Conservation (phyloP, 75 land plant genomes). For the Gnetum montanum region DNA sequence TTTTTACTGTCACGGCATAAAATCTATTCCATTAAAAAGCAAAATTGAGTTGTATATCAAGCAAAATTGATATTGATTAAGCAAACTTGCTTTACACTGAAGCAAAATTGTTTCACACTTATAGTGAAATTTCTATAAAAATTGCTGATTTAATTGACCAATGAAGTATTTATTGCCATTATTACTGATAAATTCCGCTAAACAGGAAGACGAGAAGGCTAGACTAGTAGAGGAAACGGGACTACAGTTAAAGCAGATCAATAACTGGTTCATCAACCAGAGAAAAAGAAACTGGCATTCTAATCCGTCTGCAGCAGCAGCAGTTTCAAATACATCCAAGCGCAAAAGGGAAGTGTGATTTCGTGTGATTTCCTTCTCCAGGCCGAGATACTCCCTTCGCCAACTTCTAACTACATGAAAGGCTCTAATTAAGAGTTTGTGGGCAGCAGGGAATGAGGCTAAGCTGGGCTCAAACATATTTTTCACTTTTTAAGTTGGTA, state of each 20-base stretch:
- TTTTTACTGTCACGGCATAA: too few species aligned
- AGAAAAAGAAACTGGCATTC: slow-evolving; percentile 91
- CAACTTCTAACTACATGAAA: neutral
- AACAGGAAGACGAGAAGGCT: slow-evolving; percentile 94
- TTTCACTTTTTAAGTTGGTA: too few species aligned
- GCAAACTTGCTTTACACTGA: too few species aligned
- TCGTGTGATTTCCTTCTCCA: neutral
- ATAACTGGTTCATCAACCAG: slow-evolving; percentile 95
- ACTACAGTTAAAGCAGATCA: slow-evolving; percentile 85
- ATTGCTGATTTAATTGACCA: too few species aligned
- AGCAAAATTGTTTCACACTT: too few species aligned
- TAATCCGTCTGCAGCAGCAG: slow-evolving; percentile 54
- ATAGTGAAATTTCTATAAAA: too few species aligned
- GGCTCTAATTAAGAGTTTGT: neutral
- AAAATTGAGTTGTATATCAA: too few species aligned
- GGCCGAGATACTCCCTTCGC: neutral
- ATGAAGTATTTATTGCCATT: too few species aligned
- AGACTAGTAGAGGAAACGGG: slow-evolving; percentile 89
- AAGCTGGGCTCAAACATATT: too few species aligned
- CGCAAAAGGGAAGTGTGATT: slow-evolving; percentile 39
- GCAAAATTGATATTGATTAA: too few species aligned
- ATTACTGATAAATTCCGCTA: too few species aligned
- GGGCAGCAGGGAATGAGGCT: slow-evolving; percentile 6
- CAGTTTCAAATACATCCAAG: slow-evolving; percentile 53
- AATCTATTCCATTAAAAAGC: too few species aligned